Conservation (phyloP, 2,329 filamentous ascomycete genomes). For the Paecilomyces fulvus region DNA sequence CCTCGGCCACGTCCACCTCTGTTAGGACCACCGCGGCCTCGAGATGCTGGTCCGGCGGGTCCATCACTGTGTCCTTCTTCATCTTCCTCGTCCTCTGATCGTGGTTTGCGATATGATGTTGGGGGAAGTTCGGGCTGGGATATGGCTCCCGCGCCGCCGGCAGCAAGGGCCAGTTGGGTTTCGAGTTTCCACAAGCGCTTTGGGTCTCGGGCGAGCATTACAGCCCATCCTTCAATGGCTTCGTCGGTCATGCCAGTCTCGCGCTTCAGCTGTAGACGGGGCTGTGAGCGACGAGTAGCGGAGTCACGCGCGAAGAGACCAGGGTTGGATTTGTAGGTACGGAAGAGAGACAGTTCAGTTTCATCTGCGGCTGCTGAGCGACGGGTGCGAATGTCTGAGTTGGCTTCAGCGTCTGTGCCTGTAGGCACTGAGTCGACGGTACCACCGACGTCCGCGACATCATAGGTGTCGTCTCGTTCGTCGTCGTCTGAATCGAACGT, state of each 20-base stretch:
- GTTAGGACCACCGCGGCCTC: slow-evolving; percentile 33
- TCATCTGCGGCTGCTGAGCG: slow-evolving; percentile 27
- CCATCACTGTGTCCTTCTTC: slow-evolving; percentile 9
- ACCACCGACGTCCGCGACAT: slow-evolving; percentile 83
- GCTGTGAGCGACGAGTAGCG: slow-evolving; percentile 56
- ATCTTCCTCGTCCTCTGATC: slow-evolving; percentile 22
- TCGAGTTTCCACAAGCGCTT: slow-evolving; percentile 62
- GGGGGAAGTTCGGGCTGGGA: slow-evolving; percentile 56
- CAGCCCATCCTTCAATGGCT: slow-evolving; percentile 83
- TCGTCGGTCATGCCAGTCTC: slow-evolving; percentile 89
- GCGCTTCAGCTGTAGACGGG: slow-evolving; percentile 56
- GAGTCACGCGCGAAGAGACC: slow-evolving; percentile 64
- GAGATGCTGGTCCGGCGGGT: slow-evolving; percentile 21
- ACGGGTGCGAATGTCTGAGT: slow-evolving; percentile 43
- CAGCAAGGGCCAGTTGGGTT: slow-evolving; percentile 57
- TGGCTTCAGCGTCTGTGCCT: slow-evolving; percentile 40
- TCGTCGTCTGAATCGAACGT: slow-evolving; percentile 91
- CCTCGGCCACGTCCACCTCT: slow-evolving; percentile 42
- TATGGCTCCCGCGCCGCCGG: slow-evolving; percentile 38
- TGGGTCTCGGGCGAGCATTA: slow-evolving; percentile 72
- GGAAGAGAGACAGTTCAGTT: slow-evolving; percentile 65
- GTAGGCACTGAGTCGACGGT: slow-evolving; percentile 58
- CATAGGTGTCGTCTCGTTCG: slow-evolving; percentile 94
- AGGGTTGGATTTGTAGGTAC: slow-evolving; percentile 57
- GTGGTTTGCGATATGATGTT: slow-evolving; percentile 53